phyloP scores from a whole-genome alignment of 805 yeast species.

The Schwanniomyces sp. region DNA sequence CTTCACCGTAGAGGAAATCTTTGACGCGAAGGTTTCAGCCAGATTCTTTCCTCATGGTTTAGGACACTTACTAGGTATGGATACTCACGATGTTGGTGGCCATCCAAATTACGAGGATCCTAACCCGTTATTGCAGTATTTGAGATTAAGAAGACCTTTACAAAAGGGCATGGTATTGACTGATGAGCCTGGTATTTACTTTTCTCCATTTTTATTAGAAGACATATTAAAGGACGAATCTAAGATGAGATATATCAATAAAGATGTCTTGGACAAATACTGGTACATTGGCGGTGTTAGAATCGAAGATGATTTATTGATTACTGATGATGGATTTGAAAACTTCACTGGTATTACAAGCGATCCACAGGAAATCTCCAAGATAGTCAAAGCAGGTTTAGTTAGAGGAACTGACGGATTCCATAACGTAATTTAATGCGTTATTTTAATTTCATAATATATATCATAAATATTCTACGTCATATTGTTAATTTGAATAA shows the following conservation, averaged over 20 bases:
- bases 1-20: conserved; percentile 61
- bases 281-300: conserved; percentile 96
- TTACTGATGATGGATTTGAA: conserved; percentile 75
- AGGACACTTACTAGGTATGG: conserved; percentile 92
- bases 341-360: conserved; percentile 81
- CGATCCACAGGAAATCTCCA: conserved; percentile 79
- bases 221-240: conserved; percentile 51
- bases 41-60: conserved; percentile 94
- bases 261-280: conserved; percentile 68
- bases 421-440: conserved; percentile 47
- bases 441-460: neutral
- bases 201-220: conserved; percentile 77
- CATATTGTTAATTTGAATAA: too few relatives aligned
- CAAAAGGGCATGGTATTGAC: conserved; percentile 83
- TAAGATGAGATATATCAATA: conserved; percentile 59
- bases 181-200: conserved; percentile 93
- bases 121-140: conserved; percentile 70
- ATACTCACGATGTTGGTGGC: conserved; percentile 96
- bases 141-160: conserved; percentile 77
- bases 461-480: neutral
- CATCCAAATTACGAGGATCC: conserved; percentile 81
- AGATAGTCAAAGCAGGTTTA: conserved; percentile 71
- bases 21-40: conserved; percentile 66
- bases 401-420: conserved; percentile 61
- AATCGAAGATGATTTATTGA: conserved; percentile 88